Base-by-base conservation (phyloP, 441 rosid species). In the Corymbia calophylla region DNA sequence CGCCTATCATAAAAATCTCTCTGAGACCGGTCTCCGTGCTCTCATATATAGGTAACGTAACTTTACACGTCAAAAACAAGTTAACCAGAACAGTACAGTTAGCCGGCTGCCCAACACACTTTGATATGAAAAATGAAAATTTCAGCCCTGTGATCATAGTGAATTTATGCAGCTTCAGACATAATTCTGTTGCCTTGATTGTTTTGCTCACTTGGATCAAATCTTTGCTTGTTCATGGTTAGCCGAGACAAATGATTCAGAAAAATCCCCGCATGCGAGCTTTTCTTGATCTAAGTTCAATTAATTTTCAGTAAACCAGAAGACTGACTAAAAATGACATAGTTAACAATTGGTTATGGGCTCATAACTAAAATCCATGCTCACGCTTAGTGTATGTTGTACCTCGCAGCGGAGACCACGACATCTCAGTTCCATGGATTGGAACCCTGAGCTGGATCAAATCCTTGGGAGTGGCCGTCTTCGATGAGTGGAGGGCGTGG, bases 401-500 rank as follows among this genome's bases (percentile, higher is more conserved):
- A 39, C 19, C 5, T 81, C 86, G 70, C 92, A 94, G 94, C 35
- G 95, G 95, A 1, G 95, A 94, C 58, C 91, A 90, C 15, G 95
- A 94, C 90, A 77, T 92, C 80, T 91, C 88, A n/a, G 80, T 92
- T 88, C 93, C 95, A 47, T 92, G 91, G 88, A 32, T 92, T 60
- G 94, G 88, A 6, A 94, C 93, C 2, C 82, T 87, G 53, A 32
- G 88, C 44, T 92, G 95, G 95, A 91, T 94, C 1, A 84, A 90
- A 56, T 88, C 93, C 25, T 93, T 94, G 16, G 89, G 87, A 7
- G 54, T 94, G 70, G 27, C 90, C 16, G 87, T 92, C 51, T 90
- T 89, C 31, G 91, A 86, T 15, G 80, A 86, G 47, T 91, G 94
- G 94, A 88, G 90, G 60, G 88, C 94, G 18, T 94, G 94, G 92